These are phyloP conservation scores for Penicillium sp. DNA, from an alignment of 2,329 filamentous ascomycete species.

Conservation along the genomic window DNA sequence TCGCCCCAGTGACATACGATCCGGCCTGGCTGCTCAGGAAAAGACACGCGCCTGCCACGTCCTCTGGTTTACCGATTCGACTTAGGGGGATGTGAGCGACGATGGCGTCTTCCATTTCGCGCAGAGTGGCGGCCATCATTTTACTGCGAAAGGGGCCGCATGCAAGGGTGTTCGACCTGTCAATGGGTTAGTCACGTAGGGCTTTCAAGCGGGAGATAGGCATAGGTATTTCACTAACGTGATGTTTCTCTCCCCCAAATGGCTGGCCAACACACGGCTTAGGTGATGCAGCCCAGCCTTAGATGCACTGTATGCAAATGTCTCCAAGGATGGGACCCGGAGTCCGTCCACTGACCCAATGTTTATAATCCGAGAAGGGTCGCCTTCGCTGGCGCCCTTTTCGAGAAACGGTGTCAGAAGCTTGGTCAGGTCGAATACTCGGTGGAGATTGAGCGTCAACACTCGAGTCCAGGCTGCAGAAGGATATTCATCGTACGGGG, in stretches of 20 bases:
- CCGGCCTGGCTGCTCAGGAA: conserved; percentile 67
- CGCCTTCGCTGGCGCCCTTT: conserved; percentile 42
- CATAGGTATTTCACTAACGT: conserved; percentile 32
- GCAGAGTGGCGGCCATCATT: conserved; percentile 53
- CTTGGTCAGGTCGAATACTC: conserved; percentile 47
- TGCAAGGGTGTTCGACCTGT: conserved; percentile 61
- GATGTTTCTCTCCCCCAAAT: conserved; percentile 50
- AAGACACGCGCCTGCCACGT: conserved; percentile 68
- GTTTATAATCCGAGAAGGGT: conserved; percentile 50
- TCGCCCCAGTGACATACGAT: conserved; percentile 62
- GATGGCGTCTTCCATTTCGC: conserved; percentile 48
- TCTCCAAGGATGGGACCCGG: conserved; percentile 49
- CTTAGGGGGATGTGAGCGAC: conserved; percentile 59
- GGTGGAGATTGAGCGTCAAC: conserved; percentile 53
- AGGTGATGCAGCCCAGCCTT: conserved; percentile 54
- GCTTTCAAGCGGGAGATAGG: conserved; percentile 37
- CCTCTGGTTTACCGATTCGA: conserved; percentile 63
- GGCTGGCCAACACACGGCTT: conserved; percentile 48
- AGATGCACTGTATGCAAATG: conserved; percentile 51
- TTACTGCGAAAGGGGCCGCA: conserved; percentile 62
- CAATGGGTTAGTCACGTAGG: not conserved
- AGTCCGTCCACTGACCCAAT: conserved; percentile 54
- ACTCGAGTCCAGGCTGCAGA: conserved; percentile 57
- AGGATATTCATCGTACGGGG: conserved; percentile 55
- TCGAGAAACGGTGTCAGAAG: conserved; percentile 46